Percentiles rank a stretch among this genome's conserved stretches.
phyloP scores from a whole-genome alignment of 176 grass and related monocot species.

The Poa annua region DNA sequence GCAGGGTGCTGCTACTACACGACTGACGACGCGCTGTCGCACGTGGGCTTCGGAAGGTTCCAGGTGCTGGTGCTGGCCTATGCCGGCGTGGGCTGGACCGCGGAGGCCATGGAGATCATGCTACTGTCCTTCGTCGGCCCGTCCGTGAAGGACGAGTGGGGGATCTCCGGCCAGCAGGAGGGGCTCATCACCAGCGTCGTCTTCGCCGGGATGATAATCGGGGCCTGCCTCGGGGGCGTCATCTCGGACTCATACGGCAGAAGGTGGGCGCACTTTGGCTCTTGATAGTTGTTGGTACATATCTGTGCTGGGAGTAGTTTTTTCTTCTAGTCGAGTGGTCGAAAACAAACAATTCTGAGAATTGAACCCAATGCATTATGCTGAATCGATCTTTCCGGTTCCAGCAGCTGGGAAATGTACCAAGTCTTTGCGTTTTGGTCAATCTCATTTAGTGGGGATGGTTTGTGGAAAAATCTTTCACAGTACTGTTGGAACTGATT shows the following conservation, averaged over 20 bases:
- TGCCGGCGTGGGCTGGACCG: background rate
- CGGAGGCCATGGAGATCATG: constrained; percentile 37
- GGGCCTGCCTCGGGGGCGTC: constrained; percentile 23
- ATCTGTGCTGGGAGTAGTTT: too few relatives aligned
- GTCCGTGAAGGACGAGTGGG: constrained; percentile 6
- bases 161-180: constrained; percentile 11
- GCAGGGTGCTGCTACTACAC: constrained; percentile 13
- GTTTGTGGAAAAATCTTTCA: background rate
- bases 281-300: background rate
- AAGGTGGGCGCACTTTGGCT: background rate
- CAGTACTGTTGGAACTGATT: background rate
- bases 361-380: background rate
- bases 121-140: constrained; percentile 21
- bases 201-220: constrained; percentile 28
- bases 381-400: background rate
- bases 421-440: constrained; percentile 3
- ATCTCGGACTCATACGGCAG: constrained; percentile 15
- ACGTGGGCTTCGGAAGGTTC: constrained; percentile 24
- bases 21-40: constrained; percentile 21
- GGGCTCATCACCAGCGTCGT: constrained; percentile 6
- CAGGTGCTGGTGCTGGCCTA: constrained; percentile 28
- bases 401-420: background rate
- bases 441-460: background rate
- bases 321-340: background rate
- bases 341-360: background rate